Conservation (phyloP, 192 early-diverging fungal species). For the Lobosporangium transversale region DNA sequence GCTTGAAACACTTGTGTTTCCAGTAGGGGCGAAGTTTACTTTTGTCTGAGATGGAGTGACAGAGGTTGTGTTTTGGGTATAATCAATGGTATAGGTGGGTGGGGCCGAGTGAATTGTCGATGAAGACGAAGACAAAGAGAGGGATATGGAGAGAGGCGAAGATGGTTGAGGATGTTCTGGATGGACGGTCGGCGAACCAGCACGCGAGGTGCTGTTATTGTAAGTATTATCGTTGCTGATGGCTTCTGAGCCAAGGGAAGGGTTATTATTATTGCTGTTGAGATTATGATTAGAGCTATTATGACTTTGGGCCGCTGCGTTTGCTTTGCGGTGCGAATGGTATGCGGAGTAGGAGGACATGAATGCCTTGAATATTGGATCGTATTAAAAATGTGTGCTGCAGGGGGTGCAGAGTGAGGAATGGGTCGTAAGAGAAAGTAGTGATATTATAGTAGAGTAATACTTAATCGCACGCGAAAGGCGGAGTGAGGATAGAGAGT, state of each 20-base stretch:
- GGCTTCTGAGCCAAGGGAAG: not conserved
- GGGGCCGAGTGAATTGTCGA: not conserved
- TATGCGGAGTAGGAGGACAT: constrained; percentile 42
- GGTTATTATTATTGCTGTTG: not conserved
- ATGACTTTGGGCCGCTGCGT: not conserved
- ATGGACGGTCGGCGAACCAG: not conserved
- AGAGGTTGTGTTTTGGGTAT: too few species aligned
- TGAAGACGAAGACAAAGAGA: constrained; percentile 5
- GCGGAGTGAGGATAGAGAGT: not conserved
- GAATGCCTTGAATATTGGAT: not conserved
- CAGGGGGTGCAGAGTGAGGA: too few species aligned
- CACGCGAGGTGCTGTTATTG: not conserved
- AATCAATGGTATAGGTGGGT: not conserved
- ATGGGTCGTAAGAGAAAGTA: not conserved
- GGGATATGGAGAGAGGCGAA: not conserved
- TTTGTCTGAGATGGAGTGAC: too few species aligned
- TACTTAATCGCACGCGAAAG: not conserved
- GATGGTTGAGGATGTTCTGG: not conserved
- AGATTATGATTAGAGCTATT: not conserved
- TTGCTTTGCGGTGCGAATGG: constrained; percentile 15
- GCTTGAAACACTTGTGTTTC: too few species aligned
- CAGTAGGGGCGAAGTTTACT: too few species aligned
- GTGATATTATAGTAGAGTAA: not conserved
- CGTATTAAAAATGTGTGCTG: constrained; percentile 3
- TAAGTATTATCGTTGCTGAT: not conserved